Percentiles rank a stretch among this genome's conserved stretches.
Evolutionary conservation across 2,329 filamentous ascomycete species (phyloP).

Genomic region (Pyrenochaeta sp.): DNA sequence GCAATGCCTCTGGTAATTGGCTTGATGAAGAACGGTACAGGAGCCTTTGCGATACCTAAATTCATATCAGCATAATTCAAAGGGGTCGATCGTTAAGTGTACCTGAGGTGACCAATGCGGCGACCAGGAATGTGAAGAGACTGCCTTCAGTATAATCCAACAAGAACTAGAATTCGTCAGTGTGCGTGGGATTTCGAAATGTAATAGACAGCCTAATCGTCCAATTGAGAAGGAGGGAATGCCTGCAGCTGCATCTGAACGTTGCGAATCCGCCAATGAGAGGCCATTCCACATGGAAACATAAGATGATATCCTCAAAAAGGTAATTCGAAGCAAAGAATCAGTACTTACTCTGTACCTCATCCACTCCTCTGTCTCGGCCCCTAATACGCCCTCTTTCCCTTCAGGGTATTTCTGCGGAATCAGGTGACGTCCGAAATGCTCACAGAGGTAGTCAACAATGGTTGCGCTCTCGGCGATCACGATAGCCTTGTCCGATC

Average conservation of each 20-base stretch:
- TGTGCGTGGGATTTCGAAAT: not conserved
- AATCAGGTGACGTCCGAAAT: slow-evolving; percentile 62
- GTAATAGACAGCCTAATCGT: not conserved
- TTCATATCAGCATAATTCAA: slow-evolving; percentile 3
- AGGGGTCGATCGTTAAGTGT: not conserved
- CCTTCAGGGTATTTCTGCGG: slow-evolving; percentile 62
- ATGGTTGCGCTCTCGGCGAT: slow-evolving; percentile 85
- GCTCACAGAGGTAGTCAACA: slow-evolving; percentile 79
- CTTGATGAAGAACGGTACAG: slow-evolving; percentile 73
- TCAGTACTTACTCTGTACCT: slow-evolving; percentile 56
- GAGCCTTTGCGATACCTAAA: slow-evolving; percentile 54
- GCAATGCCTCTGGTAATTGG: slow-evolving; percentile 67
- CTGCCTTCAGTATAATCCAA: slow-evolving; percentile 88
- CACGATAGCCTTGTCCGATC: slow-evolving; percentile 60
- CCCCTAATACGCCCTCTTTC: slow-evolving; percentile 62
- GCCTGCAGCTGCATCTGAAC: not conserved
- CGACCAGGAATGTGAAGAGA: slow-evolving; percentile 75
- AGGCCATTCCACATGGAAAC: not conserved
- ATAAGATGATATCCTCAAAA: not conserved
- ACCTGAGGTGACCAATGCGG: slow-evolving; percentile 66
- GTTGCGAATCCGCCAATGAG: not conserved
- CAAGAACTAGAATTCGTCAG: slow-evolving; percentile 48
- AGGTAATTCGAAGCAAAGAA: no score
- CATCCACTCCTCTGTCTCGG: slow-evolving; percentile 67
- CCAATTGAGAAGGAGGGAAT: not conserved